Percentiles rank a stretch among this genome's conserved stretches.
Evolutionary conservation across 2,329 filamentous ascomycete genomes (phyloP).

Genomic region (Zymoseptoria brevis): DNA sequence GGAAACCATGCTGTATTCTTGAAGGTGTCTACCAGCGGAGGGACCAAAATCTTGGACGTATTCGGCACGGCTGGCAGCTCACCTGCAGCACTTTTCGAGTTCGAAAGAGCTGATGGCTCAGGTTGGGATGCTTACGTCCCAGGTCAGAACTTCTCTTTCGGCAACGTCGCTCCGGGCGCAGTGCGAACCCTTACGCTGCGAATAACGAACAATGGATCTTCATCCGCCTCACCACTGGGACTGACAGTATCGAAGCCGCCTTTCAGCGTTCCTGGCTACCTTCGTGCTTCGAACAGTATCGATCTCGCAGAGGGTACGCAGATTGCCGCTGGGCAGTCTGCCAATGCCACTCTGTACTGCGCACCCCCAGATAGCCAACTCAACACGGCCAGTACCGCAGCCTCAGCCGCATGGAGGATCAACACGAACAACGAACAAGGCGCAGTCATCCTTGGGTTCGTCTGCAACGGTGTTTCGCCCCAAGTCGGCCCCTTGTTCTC

Average conservation of each 20-base stretch:
- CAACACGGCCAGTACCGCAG: not conserved
- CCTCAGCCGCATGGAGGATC: constrained; percentile 3
- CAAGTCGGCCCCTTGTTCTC: constrained; percentile 3
- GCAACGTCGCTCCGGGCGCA: constrained; percentile 2
- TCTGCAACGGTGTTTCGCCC: not conserved
- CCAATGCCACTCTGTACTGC: constrained; percentile 6
- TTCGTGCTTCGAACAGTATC: constrained; percentile 4
- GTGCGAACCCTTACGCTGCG: constrained; percentile 2
- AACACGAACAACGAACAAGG: not conserved
- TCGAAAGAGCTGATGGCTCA: constrained; percentile 1
- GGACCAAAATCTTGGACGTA: constrained; percentile 4
- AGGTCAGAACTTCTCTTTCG: constrained; percentile 6
- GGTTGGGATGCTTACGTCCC: constrained; percentile 1
- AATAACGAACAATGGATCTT: constrained; percentile 7
- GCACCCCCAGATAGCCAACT: constrained; percentile 2
- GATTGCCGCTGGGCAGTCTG: constrained; percentile 2
- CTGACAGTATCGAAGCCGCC: constrained; percentile 6
- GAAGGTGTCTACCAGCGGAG: constrained; percentile 1
- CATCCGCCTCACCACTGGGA: constrained; percentile 3
- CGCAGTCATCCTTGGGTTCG: not conserved
- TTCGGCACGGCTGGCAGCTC: constrained; percentile 5
- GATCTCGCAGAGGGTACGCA: constrained; percentile 7
- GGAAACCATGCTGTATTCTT: constrained; percentile 5
- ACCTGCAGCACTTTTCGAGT: constrained; percentile 3
- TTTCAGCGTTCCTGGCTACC: constrained; percentile 3